Base-by-base conservation (phyloP, 2,329 filamentous ascomycete genomes). In the Hymenoscyphus repandus region DNA sequence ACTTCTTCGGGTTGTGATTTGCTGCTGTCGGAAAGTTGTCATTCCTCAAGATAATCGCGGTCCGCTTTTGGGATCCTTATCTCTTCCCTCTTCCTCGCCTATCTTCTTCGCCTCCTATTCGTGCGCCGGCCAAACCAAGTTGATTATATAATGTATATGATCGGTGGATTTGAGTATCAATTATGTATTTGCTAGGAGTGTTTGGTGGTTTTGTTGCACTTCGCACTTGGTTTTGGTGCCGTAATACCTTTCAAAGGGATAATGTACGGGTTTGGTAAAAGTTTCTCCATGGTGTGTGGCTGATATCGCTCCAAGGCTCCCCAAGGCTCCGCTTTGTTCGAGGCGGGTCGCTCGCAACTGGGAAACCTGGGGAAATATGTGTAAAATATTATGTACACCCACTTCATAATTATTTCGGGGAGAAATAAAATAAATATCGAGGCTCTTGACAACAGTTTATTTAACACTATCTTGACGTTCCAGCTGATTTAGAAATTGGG, bases 201-300 rank as follows among this genome's bases (percentile, higher is more conserved):
- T 37, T 36, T 17, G 22, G 18, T 32, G 22, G 20, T 51, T 59
- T 54, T 58, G 57, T 58, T 59, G 57, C 57, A 59, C 32, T 49
- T 58, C 57, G 55, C 53, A 56, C 30, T 42, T 32, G 36, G 53
- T 55, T 58, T 59, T 55, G 17, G 54, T 59, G 55, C 52, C 53
- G 53, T 59, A 58, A 58, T 55, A 34, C 12, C 45, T 53, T 55
- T 50, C 13, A 41, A 18, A 17, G 17, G n/a, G 20, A 20, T 45
- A 33, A 34, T 40, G 41, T 45, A 45, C 45, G 17, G 31, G 43
- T 36, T 45, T 12, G n/a, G 43, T 45, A 45, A 45, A 45, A 45
- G 27, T 45, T 45, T 36, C 43, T 32, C 9, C 30, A 18, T 45
- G 31, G 18, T 17, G 7, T 18, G 7, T 20, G 27, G 39, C 15